Conservation (phyloP, 2,329 filamentous ascomycete species). For the Aurifilum marmelostoma region DNA sequence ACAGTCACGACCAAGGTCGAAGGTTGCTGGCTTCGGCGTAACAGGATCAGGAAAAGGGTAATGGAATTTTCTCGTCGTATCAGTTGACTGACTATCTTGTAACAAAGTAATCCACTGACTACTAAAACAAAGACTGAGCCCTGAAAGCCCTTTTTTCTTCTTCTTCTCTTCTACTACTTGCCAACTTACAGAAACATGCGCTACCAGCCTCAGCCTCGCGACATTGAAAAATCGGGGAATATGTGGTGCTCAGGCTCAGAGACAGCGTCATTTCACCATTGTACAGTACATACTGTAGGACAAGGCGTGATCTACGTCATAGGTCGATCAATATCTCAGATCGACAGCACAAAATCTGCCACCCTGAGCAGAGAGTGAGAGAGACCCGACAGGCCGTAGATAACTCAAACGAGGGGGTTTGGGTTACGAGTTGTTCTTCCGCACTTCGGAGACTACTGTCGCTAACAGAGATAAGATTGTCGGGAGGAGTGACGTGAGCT, state of each 20-base stretch:
- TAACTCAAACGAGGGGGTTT: not conserved
- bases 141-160: not conserved
- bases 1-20: conserved; percentile 19
- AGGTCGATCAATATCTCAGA: conserved; percentile 5
- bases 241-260: not conserved
- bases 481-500: no score
- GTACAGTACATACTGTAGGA: not conserved
- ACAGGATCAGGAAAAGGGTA: conserved; percentile 22
- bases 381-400: not conserved
- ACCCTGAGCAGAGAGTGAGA: not conserved
- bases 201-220: not conserved
- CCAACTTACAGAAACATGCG: not conserved
- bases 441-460: not conserved
- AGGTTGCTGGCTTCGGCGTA: conserved; percentile 26
- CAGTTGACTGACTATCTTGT: conserved; percentile 9
- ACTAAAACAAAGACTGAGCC: conserved; percentile 10
- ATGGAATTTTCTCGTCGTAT: conserved; percentile 15
- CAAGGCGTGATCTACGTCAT: conserved; percentile 8
- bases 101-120: not conserved
- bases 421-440: not conserved
- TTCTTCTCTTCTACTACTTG: no score
- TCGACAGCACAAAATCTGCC: not conserved
- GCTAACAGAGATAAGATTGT: not conserved
- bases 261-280: not conserved
- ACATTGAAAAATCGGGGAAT: not conserved